These are phyloP conservation scores for Hordeum marinum DNA, from an alignment of 176 grass and related monocot genomes.

Conservation along the genomic window DNA sequence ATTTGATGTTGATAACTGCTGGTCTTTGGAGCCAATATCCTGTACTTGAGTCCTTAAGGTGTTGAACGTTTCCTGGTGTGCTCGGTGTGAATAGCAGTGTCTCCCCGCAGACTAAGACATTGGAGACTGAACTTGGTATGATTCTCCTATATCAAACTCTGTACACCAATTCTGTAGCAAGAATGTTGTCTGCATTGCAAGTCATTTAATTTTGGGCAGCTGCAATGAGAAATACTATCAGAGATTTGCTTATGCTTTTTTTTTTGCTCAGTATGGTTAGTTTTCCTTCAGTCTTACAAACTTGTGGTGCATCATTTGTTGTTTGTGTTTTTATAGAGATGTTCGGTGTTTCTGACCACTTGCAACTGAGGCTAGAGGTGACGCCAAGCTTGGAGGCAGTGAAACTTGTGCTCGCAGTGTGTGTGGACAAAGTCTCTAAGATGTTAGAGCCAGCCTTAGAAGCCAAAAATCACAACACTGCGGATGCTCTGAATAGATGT, in stretches of 20 bases:
- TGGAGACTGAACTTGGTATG: constrained; percentile 29
- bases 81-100: constrained; percentile 1
- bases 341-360: background rate
- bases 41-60: constrained; percentile 1
- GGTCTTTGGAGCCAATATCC: background rate
- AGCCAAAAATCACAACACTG: background rate
- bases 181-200: background rate
- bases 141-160: constrained; percentile 14
- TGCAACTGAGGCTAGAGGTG: background rate
- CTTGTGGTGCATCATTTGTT: constrained; percentile 18
- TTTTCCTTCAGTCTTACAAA: background rate
- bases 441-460: background rate
- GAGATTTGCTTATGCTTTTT: background rate
- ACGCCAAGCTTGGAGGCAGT: background rate
- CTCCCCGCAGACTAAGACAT: background rate
- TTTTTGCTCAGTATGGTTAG: background rate
- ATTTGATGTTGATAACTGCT: background rate
- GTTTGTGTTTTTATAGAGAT: background rate
- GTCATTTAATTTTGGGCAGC: constrained; percentile 18
- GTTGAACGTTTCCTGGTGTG: constrained; percentile 4
- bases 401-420: background rate
- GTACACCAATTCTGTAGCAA: background rate
- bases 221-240: background rate
- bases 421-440: background rate
- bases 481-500: background rate